Evolutionary conservation across 2,329 filamentous ascomycete genomes (phyloP), one percentile per base, ranked within the genome.

Genomic region (Clathrospora elynae): DNA sequence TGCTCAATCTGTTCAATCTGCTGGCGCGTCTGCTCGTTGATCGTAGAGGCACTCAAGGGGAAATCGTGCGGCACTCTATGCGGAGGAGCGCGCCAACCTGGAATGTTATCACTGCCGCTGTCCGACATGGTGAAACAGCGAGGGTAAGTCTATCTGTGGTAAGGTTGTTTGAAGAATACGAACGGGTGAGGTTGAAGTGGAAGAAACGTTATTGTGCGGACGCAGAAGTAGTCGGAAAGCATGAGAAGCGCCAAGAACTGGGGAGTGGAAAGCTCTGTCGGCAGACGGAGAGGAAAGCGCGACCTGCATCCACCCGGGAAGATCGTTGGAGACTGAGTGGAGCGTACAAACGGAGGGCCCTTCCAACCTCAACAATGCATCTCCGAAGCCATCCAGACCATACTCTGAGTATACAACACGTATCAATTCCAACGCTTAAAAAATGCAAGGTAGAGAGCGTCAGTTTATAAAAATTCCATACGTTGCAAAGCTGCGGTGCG

Each of bases 41-140:
- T 10, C 5, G n/a, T 13, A 5, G 7, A 19, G 2, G 14, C 14
- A 6, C 9, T 19, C 14, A 43, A 12, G 10, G 37, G 19, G 11
- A 37, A 28, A 18, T 26, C 23, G 11, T 19, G 3, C 13, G 31
- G 23, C 10, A 23, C 7, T 3, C 20, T 16, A 9, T 14, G 19
- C 16, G 20, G 16, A 8, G 8, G 19, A 12, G 9, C 14, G 14
- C 24, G 14, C 4, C 10, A 6, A 13, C 18, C 13, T 12, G 29
- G 18, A 23, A 20, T 17, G 13, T 25, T 10, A 28, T 26, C 16
- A 14, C 11, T 33, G 16, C 16, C 20, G 24, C 13, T 43, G 14
- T 47, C 42, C 16, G 51, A 29, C 55, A 57, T 57, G 12, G 10
- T 39, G 20, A 34, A 13, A 7, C n/a, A 43, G 33, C 24, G 40